Base-by-base conservation (phyloP, 768 basidiomycete genomes). In the Baorangia bicolor region DNA sequence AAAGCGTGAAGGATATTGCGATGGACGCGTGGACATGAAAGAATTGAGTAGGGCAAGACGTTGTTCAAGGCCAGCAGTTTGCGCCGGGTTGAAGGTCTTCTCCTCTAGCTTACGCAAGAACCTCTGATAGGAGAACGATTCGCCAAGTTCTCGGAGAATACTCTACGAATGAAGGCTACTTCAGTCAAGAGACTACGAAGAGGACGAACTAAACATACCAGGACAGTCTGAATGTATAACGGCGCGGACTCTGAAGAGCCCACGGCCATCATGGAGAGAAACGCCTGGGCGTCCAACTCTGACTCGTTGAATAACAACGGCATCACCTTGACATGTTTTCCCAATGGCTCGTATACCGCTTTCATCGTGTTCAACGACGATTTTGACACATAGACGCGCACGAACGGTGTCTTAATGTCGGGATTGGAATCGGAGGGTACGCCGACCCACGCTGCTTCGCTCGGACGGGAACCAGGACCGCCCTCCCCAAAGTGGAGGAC, bases 191-290 rank as follows among this genome's bases (percentile, higher is more conserved):
- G 16, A 16, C 25, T 40, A 27, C 13, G 30, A 38, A 51, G 40
- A 12, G 2, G 23, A 21, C 2, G 2, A 55, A 35, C 55, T 5
- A 12, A 30, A 64, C 79, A 48, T 60, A 87, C 87, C 64, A 88
- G 57, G 25, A 88, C 70, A 0, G 79, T 77, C 49, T 88, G 86
- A 66, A 88, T 80, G 64, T 88, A 89, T 7, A 88, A 59, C 0
- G 86, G 87, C 0, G 84, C 78, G 0, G 74, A 70, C 2, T 84
- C 83, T 0, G 82, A 80, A 2, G 80, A 78, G 2, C 77, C 80
- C 2, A 86, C 74, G 0, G 84, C 81, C 86, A 89, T 88, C 81
- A 88, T 82, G 1, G 84, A 84, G 43, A 87, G 64, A 53, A 88
- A 82, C 0, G 86, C 83, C 21, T 82, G 68, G 0, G 83, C 82